These are phyloP conservation scores for Chlamydomonas sp. DNA, from an alignment of 139 green algal species.

Conservation along the genomic window DNA sequence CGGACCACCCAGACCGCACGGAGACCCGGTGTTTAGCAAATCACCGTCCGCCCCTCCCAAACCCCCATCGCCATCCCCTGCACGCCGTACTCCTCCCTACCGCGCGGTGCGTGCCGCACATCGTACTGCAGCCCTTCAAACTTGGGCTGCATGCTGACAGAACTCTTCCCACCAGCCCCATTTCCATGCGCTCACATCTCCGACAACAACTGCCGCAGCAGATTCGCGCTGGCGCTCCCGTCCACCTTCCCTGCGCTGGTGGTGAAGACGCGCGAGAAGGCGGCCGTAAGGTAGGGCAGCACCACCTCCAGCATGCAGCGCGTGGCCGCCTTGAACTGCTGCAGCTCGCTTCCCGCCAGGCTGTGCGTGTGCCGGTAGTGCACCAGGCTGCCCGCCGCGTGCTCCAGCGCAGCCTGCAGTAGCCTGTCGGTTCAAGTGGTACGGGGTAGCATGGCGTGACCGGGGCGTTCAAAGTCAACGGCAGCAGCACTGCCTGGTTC, in stretches of 20 bases:
- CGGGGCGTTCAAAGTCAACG: not conserved
- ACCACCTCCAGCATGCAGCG: constrained; percentile 58
- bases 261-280: constrained; percentile 71
- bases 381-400: constrained; percentile 61
- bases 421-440: too few relatives aligned
- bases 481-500: too few relatives aligned
- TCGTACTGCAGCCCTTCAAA: too few relatives aligned
- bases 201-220: constrained; percentile 39
- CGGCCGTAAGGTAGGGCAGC: constrained; percentile 66
- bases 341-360: constrained; percentile 58
- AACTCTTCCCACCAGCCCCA: not conserved
- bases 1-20: too few relatives aligned
- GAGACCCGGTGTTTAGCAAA: too few relatives aligned
- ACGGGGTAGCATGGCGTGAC: too few relatives aligned
- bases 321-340: constrained; percentile 48
- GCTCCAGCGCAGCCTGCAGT: constrained; percentile 58
- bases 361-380: constrained; percentile 65
- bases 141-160: too few relatives aligned
- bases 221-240: not conserved
- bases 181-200: constrained; percentile 4
- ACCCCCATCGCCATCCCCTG: too few relatives aligned
- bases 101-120: too few relatives aligned
- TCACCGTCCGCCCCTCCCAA: too few relatives aligned
- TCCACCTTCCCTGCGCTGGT: constrained; percentile 39
- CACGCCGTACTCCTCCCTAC: too few relatives aligned